Percentiles rank a stretch among this genome's conserved stretches.
Evolutionary conservation across 306 rosid species (phyloP).

Genomic region (Castanopsis chinensis): DNA sequence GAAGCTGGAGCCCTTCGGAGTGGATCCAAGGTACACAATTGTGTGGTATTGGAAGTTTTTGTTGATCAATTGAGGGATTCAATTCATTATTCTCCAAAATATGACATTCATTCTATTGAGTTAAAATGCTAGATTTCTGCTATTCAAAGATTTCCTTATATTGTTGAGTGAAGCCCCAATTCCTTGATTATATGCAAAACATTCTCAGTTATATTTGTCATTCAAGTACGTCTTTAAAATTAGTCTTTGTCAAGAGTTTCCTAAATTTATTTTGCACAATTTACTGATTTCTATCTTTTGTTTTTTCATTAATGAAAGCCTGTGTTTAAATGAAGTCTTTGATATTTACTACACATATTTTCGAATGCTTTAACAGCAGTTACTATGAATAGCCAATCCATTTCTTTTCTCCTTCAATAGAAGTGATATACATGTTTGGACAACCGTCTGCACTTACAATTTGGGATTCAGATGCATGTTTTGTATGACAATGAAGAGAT

Average conservation of each 20-base stretch:
- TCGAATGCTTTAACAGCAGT: neutral
- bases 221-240: neutral
- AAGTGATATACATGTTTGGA: neutral
- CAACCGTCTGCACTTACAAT: neutral
- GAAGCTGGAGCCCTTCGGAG: constrained; percentile 94
- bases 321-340: neutral
- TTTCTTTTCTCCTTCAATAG: neutral
- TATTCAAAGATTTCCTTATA: neutral
- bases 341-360: neutral
- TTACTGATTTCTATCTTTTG: neutral
- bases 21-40: constrained; percentile 75
- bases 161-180: neutral
- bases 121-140: neutral
- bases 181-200: neutral
- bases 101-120: neutral
- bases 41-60: constrained; percentile 8
- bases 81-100: constrained; percentile 12
- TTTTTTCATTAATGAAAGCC: neutral
- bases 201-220: neutral
- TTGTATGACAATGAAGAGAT: neutral
- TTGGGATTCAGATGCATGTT: neutral
- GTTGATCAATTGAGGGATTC: constrained; percentile 20
- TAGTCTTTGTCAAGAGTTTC: neutral
- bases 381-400: neutral
- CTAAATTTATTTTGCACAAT: neutral